A percentile compares a stretch with the other conserved stretches of the same genome.
Conservation (phyloP, 106 monocot genomes). For the Iris macrosiphon region DNA sequence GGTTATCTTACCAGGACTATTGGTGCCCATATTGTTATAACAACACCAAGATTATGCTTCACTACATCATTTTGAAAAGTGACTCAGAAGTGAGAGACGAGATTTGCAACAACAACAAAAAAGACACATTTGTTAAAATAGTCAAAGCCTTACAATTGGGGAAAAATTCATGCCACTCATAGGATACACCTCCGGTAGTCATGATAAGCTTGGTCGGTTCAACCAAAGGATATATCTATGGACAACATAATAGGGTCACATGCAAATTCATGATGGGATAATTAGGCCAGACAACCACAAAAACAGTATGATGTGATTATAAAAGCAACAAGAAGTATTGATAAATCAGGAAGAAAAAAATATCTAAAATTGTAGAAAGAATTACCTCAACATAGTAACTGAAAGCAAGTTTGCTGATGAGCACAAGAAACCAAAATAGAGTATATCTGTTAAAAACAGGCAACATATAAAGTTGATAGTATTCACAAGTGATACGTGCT, state of each 20-base stretch:
- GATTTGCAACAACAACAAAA: too few relatives aligned
- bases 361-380: too few relatives aligned
- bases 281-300: too few relatives aligned
- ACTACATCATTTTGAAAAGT: conserved; percentile 37
- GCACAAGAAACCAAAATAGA: conserved; percentile 90
- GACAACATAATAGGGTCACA: not conserved
- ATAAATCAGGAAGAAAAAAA: too few relatives aligned
- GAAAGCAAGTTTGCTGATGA: conserved; percentile 89
- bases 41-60: conserved; percentile 81
- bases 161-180: conserved; percentile 99
- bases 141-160: conserved; percentile 67
- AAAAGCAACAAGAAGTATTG: too few relatives aligned
- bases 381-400: conserved; percentile 99
- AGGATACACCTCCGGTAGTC: conserved; percentile 44
- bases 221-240: conserved; percentile 79
- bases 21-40: conserved; percentile 91
- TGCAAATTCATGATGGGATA: not conserved
- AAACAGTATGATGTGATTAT: too few relatives aligned
- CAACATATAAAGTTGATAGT: not conserved
- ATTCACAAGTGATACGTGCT: not conserved
- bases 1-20: conserved; percentile 63
- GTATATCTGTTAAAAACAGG: conserved; percentile 76
- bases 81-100: not conserved
- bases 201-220: conserved; percentile 81
- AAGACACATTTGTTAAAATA: not conserved